Evolutionary conservation across 176 grass and related monocot genomes (phyloP).

Genomic region (Puccinellia tenuiflora): DNA sequence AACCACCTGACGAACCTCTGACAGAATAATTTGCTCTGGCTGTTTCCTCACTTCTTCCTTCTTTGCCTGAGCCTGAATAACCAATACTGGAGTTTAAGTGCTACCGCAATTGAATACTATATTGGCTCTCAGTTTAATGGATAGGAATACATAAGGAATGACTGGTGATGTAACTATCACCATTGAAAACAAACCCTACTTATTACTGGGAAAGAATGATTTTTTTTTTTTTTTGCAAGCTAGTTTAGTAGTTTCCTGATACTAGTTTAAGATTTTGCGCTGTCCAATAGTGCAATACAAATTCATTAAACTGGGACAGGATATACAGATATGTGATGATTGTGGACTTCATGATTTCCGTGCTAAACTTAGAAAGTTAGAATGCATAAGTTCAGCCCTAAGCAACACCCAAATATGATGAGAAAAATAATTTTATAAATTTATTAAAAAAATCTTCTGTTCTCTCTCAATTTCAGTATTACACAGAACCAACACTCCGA

Average conservation of each 20-base stretch:
- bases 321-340: background rate
- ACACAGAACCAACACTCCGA: background rate
- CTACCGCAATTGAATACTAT: background rate
- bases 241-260: background rate
- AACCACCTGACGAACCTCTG: slow-evolving; percentile 83
- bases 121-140: background rate
- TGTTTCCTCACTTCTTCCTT: slow-evolving; percentile 44
- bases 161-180: background rate
- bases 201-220: background rate
- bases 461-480: background rate
- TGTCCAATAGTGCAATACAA: background rate
- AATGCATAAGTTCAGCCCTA: background rate
- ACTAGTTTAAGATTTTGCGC: background rate
- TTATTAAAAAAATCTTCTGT: background rate
- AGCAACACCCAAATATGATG: background rate
- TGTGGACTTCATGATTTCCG: background rate
- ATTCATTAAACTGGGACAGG: background rate
- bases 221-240: background rate
- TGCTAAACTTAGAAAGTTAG: slow-evolving; percentile 2
- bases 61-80: slow-evolving; percentile 66
- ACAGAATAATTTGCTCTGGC: slow-evolving; percentile 74
- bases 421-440: background rate
- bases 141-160: background rate
- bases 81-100: background rate
- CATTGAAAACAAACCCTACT: background rate